Percentiles rank a stretch among this genome's conserved stretches.
phyloP scores from a whole-genome alignment of 2,329 filamentous ascomycete genomes.

The Monilinia polystroma region DNA sequence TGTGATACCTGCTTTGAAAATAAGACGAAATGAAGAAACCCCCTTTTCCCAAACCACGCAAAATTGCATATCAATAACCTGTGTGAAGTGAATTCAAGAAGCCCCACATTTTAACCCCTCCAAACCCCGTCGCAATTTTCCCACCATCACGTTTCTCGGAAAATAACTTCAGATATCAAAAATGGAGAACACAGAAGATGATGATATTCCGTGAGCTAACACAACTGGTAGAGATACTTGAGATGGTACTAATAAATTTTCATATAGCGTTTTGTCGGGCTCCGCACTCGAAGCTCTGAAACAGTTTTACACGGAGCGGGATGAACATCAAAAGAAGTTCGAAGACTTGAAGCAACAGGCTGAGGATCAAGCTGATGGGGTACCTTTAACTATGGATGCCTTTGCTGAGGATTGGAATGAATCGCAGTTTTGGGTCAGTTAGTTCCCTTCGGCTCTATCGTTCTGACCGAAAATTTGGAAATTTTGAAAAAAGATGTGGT shows the following conservation, averaged over 20 bases:
- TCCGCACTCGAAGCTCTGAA: conserved; percentile 67
- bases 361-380: conserved; percentile 50
- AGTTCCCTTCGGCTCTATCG: conserved; percentile 29
- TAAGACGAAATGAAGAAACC: background rate
- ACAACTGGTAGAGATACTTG: background rate
- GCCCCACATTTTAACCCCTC: conserved; percentile 18
- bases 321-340: conserved; percentile 64
- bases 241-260: background rate
- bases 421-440: conserved; percentile 79
- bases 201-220: conserved; percentile 29
- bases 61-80: background rate
- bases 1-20: conserved; percentile 8
- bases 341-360: conserved; percentile 63
- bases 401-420: conserved; percentile 83
- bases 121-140: conserved; percentile 8
- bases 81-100: background rate
- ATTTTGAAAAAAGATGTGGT: background rate
- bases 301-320: conserved; percentile 72
- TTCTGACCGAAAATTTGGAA: background rate
- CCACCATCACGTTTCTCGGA: conserved; percentile 13
- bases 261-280: conserved; percentile 59
- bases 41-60: background rate
- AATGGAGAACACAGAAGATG: conserved; percentile 28
- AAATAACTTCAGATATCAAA: conserved; percentile 24
- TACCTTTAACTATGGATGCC: conserved; percentile 59